Evolutionary conservation across 1,284 basidiomycete genomes (phyloP).

Genomic region (Cutaneotrichosporon dermatis): DNA sequence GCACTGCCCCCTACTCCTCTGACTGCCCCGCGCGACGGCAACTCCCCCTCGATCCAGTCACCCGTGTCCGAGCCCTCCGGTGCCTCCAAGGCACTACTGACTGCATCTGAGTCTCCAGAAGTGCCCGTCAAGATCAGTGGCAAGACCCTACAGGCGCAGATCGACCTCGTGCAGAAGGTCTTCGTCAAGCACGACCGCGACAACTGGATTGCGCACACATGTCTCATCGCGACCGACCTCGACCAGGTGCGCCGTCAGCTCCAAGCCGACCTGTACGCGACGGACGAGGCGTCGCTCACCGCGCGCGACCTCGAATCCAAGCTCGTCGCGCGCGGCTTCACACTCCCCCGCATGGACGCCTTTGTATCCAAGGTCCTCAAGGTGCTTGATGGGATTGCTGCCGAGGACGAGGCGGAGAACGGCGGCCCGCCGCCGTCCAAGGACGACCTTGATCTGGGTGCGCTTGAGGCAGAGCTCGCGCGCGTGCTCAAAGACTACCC

Average conservation of each 20-base stretch:
- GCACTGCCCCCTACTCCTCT: conserved; percentile 25
- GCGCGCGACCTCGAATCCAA: conserved; percentile 33
- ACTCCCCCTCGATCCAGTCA: conserved; percentile 16
- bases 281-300: conserved; percentile 35
- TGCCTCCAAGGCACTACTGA: neutral
- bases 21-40: conserved; percentile 25
- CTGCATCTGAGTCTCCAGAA: neutral
- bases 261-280: conserved; percentile 39
- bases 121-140: conserved; percentile 26
- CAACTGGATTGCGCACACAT: conserved; percentile 47
- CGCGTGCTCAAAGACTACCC: conserved; percentile 26
- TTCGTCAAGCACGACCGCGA: conserved; percentile 35
- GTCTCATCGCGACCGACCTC: conserved; percentile 41
- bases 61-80: too few species aligned
- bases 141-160: conserved; percentile 33
- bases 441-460: conserved; percentile 11
- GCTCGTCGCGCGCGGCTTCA: conserved; percentile 29
- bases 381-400: conserved; percentile 44
- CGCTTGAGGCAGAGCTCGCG: conserved; percentile 27
- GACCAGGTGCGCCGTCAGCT: conserved; percentile 37
- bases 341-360: conserved; percentile 29
- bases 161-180: conserved; percentile 31
- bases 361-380: conserved; percentile 44
- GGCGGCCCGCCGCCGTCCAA: neutral
- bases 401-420: conserved; percentile 32